Evolutionary conservation across 345 rosid genomes (phyloP).

Genomic region (Alliaria petiolata): DNA sequence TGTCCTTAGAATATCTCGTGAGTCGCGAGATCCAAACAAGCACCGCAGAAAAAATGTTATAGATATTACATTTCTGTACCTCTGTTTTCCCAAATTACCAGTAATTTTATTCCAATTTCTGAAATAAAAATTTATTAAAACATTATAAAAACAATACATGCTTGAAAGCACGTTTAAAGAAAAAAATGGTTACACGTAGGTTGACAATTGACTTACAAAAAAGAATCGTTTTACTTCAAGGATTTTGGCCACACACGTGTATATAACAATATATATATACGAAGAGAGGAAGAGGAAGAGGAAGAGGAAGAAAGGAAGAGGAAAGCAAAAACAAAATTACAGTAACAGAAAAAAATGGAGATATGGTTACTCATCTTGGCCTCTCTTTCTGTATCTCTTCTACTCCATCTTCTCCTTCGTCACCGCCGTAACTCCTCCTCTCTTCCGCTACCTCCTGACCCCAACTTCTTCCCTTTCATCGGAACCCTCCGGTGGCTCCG

Average conservation of each 20-base stretch:
- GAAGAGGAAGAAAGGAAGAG: background rate
- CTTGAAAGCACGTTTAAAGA: background rate
- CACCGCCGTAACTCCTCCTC: background rate
- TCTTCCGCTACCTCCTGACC: constrained; percentile 29
- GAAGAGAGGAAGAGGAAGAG: background rate
- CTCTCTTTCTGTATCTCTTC: background rate
- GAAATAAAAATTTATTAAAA: no score
- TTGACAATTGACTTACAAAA: background rate
- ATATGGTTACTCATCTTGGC: constrained; percentile 16
- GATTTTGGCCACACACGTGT: background rate
- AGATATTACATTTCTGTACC: no score
- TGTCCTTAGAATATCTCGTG: no score
- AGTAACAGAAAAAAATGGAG: constrained; percentile 2
- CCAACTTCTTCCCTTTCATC: constrained; percentile 7
- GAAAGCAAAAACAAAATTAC: background rate
- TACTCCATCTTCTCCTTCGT: background rate
- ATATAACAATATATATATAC: background rate
- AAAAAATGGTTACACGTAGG: background rate
- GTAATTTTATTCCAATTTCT: no score
- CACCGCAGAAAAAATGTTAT: no score
- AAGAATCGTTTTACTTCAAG: background rate
- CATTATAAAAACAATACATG: background rate
- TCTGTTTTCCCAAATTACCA: no score
- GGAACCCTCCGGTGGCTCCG: constrained; percentile 27
- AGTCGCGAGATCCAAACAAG: no score